Percentiles rank a stretch among this genome's conserved stretches.
Evolutionary conservation across 192 early-diverging fungal species (phyloP).

Genomic region (Diversispora epigaea): DNA sequence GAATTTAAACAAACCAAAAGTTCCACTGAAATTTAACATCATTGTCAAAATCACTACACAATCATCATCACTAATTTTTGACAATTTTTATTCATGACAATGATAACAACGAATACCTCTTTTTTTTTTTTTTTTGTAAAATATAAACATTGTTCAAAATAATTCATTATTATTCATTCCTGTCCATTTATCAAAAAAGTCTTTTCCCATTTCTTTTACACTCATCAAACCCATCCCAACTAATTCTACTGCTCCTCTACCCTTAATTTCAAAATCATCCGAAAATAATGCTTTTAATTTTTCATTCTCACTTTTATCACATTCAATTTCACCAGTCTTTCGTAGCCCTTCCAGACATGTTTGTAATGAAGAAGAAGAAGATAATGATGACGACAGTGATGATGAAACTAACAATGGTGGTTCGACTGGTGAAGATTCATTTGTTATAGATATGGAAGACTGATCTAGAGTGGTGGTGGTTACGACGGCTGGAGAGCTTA

Average conservation of each 20-base stretch:
- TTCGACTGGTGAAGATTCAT: not conserved
- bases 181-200: constrained; percentile 26
- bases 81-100: too few relatives aligned
- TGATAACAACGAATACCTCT: too few relatives aligned
- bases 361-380: constrained; percentile 6
- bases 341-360: not conserved
- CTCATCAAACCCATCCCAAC: not conserved
- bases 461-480: not conserved
- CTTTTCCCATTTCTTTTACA: constrained; percentile 5
- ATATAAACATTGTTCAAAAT: too few relatives aligned
- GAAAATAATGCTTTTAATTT: too few relatives aligned
- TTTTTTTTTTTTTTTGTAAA: too few relatives aligned
- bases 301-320: not conserved
- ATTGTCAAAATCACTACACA: too few relatives aligned
- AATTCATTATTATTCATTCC: not conserved
- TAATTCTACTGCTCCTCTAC: not conserved
- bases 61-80: too few relatives aligned
- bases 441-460: not conserved
- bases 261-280: not conserved
- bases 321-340: not conserved
- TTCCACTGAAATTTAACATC: too few relatives aligned
- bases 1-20: too few relatives aligned
- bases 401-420: not conserved
- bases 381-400: not conserved
- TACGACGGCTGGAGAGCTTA: not conserved